A percentile compares a stretch with the other conserved stretches of the same genome.
Conservation (phyloP, 768 basidiomycete species). For the Ephemerocybe angulata region DNA sequence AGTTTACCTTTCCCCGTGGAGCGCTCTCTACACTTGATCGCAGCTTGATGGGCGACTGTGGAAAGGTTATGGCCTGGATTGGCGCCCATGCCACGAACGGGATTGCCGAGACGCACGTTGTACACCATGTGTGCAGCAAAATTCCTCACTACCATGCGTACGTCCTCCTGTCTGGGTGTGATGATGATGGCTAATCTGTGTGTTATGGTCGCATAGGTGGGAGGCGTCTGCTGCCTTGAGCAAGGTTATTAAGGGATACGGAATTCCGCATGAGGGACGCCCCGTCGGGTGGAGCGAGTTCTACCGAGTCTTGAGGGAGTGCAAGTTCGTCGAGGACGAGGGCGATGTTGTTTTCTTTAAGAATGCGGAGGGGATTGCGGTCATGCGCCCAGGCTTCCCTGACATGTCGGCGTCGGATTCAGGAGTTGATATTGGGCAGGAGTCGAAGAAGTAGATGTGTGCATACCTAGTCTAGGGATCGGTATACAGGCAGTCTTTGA, state of each 20-base stretch:
- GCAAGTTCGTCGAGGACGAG: conserved; percentile 96
- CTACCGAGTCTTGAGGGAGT: conserved; percentile 71
- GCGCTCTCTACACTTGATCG: conserved; percentile 92
- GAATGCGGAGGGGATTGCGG: conserved; percentile 76
- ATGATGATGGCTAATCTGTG: neutral
- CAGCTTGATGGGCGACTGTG: conserved; percentile 71
- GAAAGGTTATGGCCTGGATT: conserved; percentile 78
- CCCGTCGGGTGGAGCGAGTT: conserved; percentile 79
- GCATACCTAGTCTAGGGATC: no score
- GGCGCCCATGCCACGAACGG: conserved; percentile 85
- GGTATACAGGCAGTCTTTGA: no score
- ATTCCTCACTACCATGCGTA: conserved; percentile 97
- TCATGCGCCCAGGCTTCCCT: conserved; percentile 59
- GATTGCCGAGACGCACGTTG: conserved; percentile 90
- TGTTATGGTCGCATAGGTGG: conserved; percentile 50
- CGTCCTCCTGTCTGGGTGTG: no score
- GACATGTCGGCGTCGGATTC: conserved; percentile 55
- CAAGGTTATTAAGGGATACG: conserved; percentile 61
- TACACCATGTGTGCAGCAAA: conserved; percentile 90
- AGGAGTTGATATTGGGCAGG: conserved; percentile 50
- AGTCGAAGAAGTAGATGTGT: conserved; percentile 16
- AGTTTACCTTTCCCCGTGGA: conserved; percentile 92
- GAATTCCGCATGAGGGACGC: conserved; percentile 63
- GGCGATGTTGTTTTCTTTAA: conserved; percentile 91
- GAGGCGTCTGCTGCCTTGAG: conserved; percentile 84